These are phyloP conservation scores for Prunus salicina DNA, from an alignment of 306 rosid genomes.

Conservation along the genomic window DNA sequence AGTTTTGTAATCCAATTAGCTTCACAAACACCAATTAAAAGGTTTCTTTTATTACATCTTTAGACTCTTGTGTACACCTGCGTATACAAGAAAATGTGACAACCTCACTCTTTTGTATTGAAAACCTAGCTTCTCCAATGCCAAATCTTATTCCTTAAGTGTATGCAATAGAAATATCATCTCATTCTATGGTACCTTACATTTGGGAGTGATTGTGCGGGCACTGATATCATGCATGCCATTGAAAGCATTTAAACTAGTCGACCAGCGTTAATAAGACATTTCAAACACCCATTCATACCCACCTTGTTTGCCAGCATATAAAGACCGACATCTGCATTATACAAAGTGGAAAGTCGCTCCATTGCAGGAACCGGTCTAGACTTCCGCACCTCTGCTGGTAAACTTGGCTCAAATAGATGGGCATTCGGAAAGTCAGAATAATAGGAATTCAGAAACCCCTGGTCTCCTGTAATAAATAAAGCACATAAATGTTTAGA, in stretches of 20 bases:
- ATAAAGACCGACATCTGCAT: conserved; percentile 99
- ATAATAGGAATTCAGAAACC: conserved; percentile 93
- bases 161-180: background rate
- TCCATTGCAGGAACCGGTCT: conserved; percentile 83
- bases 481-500: background rate
- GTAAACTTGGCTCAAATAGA: conserved; percentile 77
- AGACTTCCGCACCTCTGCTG: conserved; percentile 50
- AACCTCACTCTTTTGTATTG: background rate
- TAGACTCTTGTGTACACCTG: background rate
- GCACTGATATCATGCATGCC: background rate
- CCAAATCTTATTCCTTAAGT: background rate
- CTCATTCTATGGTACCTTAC: background rate
- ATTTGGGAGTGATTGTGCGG: background rate
- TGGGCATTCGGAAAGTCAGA: conserved; percentile 86
- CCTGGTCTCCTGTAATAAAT: conserved; percentile 83
- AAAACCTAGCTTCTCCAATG: background rate
- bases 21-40: background rate
- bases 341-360: conserved; percentile 92
- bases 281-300: conserved; percentile 3
- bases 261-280: background rate
- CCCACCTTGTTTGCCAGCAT: conserved; percentile 99
- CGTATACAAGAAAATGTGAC: no score
- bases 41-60: background rate
- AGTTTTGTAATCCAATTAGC: background rate
- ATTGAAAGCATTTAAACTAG: background rate